A percentile compares a stretch with the other conserved stretches of the same genome.
Conservation (phyloP, 257 asterid species). For the Solanum tacnaense region DNA sequence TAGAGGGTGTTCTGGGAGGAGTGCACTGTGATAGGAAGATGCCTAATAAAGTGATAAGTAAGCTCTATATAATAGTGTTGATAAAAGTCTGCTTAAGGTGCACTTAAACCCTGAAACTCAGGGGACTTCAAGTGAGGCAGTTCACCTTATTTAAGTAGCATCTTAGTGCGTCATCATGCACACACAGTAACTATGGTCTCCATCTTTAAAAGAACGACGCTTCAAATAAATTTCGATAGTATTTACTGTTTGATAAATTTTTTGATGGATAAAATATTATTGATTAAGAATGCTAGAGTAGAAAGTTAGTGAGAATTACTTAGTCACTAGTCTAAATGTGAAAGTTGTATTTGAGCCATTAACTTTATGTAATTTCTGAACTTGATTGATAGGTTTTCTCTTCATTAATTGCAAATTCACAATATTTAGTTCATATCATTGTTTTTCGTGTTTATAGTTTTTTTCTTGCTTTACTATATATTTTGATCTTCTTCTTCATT, state of each 20-base stretch:
- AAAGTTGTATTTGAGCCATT: neutral
- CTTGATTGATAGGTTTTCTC: neutral
- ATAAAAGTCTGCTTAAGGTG: neutral
- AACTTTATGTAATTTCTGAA: neutral
- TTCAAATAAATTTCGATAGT: neutral
- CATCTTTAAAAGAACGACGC: neutral
- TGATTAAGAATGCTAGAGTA: neutral
- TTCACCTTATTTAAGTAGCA: neutral
- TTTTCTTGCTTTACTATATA: neutral
- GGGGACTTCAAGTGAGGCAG: neutral
- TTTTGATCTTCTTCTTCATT: neutral
- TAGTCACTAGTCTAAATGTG: neutral
- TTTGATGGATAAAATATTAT: neutral
- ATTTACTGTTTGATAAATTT: neutral
- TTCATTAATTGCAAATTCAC: neutral
- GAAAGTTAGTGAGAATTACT: neutral
- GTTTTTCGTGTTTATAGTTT: neutral
- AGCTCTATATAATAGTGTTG: neutral
- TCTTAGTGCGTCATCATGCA: neutral
- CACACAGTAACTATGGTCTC: neutral
- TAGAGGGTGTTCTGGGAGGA: neutral
- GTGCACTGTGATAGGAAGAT: neutral
- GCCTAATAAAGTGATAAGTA: neutral
- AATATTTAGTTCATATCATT: neutral
- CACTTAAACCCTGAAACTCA: neutral